Conservation (phyloP, 345 rosid genomes). For the Aethionema arabicum region DNA sequence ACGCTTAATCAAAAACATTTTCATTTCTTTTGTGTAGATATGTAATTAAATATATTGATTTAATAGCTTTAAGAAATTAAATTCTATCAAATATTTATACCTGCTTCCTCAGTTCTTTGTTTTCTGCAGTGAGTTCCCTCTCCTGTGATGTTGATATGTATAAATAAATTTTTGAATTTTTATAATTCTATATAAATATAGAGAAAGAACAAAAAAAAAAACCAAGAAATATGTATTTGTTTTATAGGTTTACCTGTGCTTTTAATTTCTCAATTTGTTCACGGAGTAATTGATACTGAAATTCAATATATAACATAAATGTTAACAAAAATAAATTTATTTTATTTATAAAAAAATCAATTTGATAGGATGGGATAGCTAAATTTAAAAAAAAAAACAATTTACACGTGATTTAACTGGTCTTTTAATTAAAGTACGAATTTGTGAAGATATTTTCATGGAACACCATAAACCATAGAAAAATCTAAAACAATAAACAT, state of each 20-base stretch:
- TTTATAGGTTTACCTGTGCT: slow-evolving; percentile 54
- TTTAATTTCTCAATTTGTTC: slow-evolving; percentile 66
- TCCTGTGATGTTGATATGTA: slow-evolving; percentile 43
- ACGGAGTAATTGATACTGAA: slow-evolving; percentile 57
- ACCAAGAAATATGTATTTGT: slow-evolving; percentile 40
- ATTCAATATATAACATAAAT: background rate
- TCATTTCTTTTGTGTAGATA: background rate
- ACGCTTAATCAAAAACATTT: slow-evolving; percentile 9
- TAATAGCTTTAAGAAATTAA: background rate
- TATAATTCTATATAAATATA: background rate
- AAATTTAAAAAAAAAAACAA: too few relatives aligned
- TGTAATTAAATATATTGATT: background rate
- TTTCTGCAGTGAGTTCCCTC: slow-evolving; percentile 52
- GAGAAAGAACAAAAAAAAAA: background rate
- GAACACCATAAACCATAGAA: too few relatives aligned
- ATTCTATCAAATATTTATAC: slow-evolving; percentile 35
- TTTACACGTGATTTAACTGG: too few relatives aligned
- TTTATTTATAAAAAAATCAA: too few relatives aligned
- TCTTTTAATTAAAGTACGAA: too few relatives aligned
- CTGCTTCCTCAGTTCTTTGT: slow-evolving; percentile 48
- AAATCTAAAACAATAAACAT: too few relatives aligned
- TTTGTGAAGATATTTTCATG: too few relatives aligned
- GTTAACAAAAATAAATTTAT: slow-evolving; percentile 39
- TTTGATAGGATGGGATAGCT: too few relatives aligned
- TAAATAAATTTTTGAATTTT: background rate